Evolutionary conservation across 345 rosid species (phyloP).

Genomic region (Linum tenue): DNA sequence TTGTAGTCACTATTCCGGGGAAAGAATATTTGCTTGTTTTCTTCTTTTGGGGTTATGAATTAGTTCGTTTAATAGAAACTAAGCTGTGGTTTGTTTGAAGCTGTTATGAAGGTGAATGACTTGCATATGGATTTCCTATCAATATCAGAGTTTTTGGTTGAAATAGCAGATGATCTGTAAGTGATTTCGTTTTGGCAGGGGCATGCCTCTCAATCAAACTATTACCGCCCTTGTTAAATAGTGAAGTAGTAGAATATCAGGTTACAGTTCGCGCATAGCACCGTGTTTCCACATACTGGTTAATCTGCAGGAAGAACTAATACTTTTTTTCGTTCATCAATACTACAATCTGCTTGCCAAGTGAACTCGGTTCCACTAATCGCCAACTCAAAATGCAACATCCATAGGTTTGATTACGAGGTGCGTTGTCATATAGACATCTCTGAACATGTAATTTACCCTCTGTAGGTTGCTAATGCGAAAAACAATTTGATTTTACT

Average conservation of each 20-base stretch:
- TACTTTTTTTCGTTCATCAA: slow-evolving; percentile 9
- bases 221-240: neutral
- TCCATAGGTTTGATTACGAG: slow-evolving; percentile 76
- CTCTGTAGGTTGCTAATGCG: neutral
- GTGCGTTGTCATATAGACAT: slow-evolving; percentile 23
- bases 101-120: slow-evolving; percentile 55
- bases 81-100: slow-evolving; percentile 26
- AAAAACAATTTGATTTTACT: slow-evolving; percentile 12
- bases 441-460: slow-evolving; percentile 6
- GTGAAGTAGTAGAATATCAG: neutral
- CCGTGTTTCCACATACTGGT: neutral
- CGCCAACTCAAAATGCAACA: slow-evolving; percentile 12
- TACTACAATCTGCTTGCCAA: slow-evolving; percentile 14
- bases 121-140: slow-evolving; percentile 85
- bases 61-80: neutral
- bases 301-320: neutral
- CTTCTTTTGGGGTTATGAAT: neutral
- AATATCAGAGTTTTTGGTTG: slow-evolving; percentile 73
- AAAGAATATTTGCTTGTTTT: neutral
- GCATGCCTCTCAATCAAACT: slow-evolving; percentile 5
- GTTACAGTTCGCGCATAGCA: neutral
- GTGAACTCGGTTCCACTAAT: slow-evolving; percentile 16
- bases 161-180: slow-evolving; percentile 84
- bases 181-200: slow-evolving; percentile 8
- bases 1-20: slow-evolving; percentile 1